These are phyloP conservation scores for Salix koriyanagi DNA, from an alignment of 345 rosid species.

Conservation along the genomic window DNA sequence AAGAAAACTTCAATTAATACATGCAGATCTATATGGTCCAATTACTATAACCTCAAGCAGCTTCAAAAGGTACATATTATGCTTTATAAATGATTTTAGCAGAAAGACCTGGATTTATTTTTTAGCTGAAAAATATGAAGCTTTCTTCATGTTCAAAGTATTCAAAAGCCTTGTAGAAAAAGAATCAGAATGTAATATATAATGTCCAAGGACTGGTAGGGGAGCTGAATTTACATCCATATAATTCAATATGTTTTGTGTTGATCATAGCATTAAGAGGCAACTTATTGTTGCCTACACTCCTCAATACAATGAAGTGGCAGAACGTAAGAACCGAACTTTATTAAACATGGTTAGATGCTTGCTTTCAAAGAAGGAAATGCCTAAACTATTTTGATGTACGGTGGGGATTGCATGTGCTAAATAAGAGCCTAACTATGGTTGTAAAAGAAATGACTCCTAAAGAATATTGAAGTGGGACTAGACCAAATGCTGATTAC, in stretches of 20 bases:
- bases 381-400: not conserved
- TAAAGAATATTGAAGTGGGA: not conserved
- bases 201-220: not conserved
- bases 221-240: not conserved
- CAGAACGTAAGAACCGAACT: not conserved
- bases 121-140: not conserved
- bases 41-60: not conserved
- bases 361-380: not conserved
- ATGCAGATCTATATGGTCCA: not conserved
- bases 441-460: not conserved
- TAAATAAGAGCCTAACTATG: not conserved
- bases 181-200: not conserved
- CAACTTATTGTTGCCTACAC: not conserved
- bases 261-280: not conserved
- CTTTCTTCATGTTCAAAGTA: not conserved
- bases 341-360: not conserved
- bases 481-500: not conserved
- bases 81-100: not conserved
- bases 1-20: not conserved
- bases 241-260: not conserved
- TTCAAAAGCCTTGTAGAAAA: not conserved
- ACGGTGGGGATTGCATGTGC: not conserved
- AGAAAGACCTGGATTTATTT: not conserved
- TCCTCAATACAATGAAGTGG: not conserved
- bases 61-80: not conserved